Percentiles rank a stretch among this genome's conserved stretches.
Evolutionary conservation across 805 yeast genomes (phyloP).

Genomic region (Nakazawaea peltata): DNA sequence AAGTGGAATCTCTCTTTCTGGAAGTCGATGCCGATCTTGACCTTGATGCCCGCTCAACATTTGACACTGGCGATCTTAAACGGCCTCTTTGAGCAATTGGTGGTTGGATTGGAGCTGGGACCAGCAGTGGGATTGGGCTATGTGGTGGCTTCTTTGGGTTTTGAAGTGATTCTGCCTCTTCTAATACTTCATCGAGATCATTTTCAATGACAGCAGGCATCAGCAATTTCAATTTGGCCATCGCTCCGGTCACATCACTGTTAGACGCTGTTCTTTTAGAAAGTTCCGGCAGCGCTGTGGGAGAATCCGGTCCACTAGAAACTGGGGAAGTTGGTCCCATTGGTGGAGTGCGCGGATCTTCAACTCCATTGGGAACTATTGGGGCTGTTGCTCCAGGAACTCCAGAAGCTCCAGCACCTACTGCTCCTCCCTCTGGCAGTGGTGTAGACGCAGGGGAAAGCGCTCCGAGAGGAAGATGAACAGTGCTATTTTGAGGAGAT

Average conservation of each 20-base stretch:
- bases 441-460: no score
- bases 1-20: neutral
- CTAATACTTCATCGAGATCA: constrained; percentile 23
- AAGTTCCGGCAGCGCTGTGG: no score
- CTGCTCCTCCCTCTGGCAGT: neutral
- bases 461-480: constrained; percentile 3
- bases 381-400: no score
- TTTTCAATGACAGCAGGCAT: constrained; percentile 25
- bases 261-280: constrained; percentile 11
- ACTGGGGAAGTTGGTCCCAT: neutral
- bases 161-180: constrained; percentile 11
- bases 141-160: no score
- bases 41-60: no score
- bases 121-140: no score
- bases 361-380: no score
- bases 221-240: constrained; percentile 18
- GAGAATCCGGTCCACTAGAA: constrained; percentile 1
- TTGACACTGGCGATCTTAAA: constrained; percentile 6
- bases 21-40: constrained; percentile 1
- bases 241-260: constrained; percentile 17
- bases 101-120: no score
- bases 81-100: neutral
- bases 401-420: no score
- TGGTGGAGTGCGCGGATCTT: neutral
- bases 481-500: constrained; percentile 7